phyloP scores from a whole-genome alignment of 2,329 filamentous ascomycete genomes.

The Fonsecaea nubica region DNA sequence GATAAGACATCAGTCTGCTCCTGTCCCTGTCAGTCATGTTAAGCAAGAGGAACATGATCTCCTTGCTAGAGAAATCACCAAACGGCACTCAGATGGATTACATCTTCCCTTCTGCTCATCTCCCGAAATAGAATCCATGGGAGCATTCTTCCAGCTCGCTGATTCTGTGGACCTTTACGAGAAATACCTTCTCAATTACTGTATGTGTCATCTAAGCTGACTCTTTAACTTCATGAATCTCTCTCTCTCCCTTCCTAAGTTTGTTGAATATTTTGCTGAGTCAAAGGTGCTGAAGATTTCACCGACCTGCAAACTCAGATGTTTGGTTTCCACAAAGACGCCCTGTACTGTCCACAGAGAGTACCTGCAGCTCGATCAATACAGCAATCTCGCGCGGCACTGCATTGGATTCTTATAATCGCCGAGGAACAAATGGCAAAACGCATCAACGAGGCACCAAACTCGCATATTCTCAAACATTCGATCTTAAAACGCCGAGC shows the following conservation, averaged over 20 bases:
- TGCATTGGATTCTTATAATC: conserved; percentile 22
- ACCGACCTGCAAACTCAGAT: conserved; percentile 18
- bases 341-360: conserved; percentile 18
- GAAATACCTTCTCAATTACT: conserved; percentile 21
- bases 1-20: neutral
- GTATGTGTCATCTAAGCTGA: neutral
- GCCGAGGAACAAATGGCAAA: conserved; percentile 20
- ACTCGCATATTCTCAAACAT: conserved; percentile 6
- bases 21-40: neutral
- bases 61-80: neutral
- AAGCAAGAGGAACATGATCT: conserved; percentile 2
- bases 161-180: conserved; percentile 16
- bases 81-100: neutral
- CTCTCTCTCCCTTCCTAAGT: neutral
- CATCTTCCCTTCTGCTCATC: neutral
- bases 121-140: conserved; percentile 8
- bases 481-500: conserved; percentile 20
- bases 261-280: neutral
- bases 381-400: conserved; percentile 16
- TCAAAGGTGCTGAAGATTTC: conserved; percentile 7
- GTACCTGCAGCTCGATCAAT: conserved; percentile 17
- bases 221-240: neutral
- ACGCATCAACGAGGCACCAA: conserved; percentile 3
- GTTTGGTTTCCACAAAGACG: conserved; percentile 18
- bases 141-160: conserved; percentile 11